Evolutionary conservation across 2,329 filamentous ascomycete genomes (phyloP).

Genomic region (Fusarium tjaetaba): DNA sequence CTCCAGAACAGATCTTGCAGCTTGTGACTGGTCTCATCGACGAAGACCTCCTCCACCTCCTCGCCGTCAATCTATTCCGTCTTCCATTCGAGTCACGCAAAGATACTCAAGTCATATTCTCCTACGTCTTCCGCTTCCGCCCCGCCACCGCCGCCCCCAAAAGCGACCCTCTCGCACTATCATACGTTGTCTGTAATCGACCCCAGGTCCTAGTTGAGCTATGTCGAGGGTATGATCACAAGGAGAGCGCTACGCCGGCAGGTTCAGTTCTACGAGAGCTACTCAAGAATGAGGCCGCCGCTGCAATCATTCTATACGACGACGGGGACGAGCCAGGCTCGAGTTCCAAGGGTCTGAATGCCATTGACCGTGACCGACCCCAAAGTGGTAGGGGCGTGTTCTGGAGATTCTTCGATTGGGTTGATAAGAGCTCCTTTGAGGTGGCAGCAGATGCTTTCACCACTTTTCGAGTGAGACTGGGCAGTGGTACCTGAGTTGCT

Average conservation of each 20-base stretch:
- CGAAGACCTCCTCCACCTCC: slow-evolving; percentile 86
- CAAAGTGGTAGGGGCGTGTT: slow-evolving; percentile 88
- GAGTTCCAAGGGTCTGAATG: slow-evolving; percentile 77
- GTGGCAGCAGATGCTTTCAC: slow-evolving; percentile 97
- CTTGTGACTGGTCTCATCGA: slow-evolving; percentile 86
- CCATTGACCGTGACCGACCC: slow-evolving; percentile 78
- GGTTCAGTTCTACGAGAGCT: slow-evolving; percentile 91
- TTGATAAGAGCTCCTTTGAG: slow-evolving; percentile 95
- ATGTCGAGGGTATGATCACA: slow-evolving; percentile 88
- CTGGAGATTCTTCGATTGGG: slow-evolving; percentile 98
- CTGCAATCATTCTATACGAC: slow-evolving; percentile 92
- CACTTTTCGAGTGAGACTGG: slow-evolving; percentile 81
- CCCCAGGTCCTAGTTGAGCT: slow-evolving; percentile 89
- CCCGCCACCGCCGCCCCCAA: slow-evolving; percentile 73
- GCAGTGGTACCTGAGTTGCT: neutral
- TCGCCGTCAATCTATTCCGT: slow-evolving; percentile 83
- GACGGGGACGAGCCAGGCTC: slow-evolving; percentile 78
- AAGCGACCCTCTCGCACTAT: slow-evolving; percentile 83
- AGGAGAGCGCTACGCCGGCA: slow-evolving; percentile 90
- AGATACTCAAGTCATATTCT: slow-evolving; percentile 95
- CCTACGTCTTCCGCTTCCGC: slow-evolving; percentile 91
- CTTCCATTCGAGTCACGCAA: slow-evolving; percentile 97
- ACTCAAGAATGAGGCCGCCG: slow-evolving; percentile 87
- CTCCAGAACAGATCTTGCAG: slow-evolving; percentile 86
- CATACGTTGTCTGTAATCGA: slow-evolving; percentile 86